These are phyloP conservation scores for Amphicarpaea edgeworthii DNA, from an alignment of 306 rosid species.

Conservation along the genomic window DNA sequence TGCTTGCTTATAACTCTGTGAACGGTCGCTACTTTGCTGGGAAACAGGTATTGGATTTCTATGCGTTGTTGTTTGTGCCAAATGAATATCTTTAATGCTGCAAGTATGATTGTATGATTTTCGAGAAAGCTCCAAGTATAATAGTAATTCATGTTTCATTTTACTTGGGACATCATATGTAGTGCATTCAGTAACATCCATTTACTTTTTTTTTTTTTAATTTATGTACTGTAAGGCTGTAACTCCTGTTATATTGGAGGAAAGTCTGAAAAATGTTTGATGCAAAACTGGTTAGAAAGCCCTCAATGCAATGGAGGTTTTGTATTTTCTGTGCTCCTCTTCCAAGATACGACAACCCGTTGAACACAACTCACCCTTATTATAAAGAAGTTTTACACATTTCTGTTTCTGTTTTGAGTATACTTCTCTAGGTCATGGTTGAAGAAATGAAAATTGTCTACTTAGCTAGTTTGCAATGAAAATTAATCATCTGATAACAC, in stretches of 20 bases:
- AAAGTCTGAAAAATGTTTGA: conserved; percentile 27
- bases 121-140: conserved; percentile 19
- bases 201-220: conserved; percentile 21
- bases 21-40: conserved; percentile 93
- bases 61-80: conserved; percentile 10
- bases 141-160: conserved; percentile 5
- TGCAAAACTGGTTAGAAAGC: conserved; percentile 16
- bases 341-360: too few species aligned
- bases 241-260: conserved; percentile 17
- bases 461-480: too few species aligned
- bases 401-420: too few species aligned
- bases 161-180: conserved; percentile 2
- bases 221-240: conserved; percentile 25
- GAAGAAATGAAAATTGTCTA: too few species aligned
- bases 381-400: too few species aligned
- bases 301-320: too few species aligned
- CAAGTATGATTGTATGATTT: conserved; percentile 12
- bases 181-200: conserved; percentile 9
- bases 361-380: too few species aligned
- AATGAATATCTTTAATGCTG: conserved; percentile 29
- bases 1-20: conserved; percentile 65
- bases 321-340: too few species aligned
- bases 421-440: too few species aligned
- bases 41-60: conserved; percentile 74
- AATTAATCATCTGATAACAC: too few species aligned